Conservation (phyloP, 164 flowering plant genomes). For the Berberis thunbergii region DNA sequence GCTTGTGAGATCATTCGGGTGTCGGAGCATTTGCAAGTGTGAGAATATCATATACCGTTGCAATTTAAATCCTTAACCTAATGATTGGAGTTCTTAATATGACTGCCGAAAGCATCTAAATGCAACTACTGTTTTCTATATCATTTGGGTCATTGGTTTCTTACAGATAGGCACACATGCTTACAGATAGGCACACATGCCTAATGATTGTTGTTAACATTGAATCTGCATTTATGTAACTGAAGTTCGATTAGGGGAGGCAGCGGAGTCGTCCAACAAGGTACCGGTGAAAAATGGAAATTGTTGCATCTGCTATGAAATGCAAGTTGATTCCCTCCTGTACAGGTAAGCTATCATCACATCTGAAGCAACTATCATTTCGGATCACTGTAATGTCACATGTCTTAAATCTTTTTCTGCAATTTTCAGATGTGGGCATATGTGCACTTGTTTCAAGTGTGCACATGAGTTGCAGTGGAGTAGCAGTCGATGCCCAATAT, state of each 20-base stretch:
- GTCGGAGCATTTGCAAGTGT: too few relatives aligned
- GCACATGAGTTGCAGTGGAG: slow-evolving; percentile 77
- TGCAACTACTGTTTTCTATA: too few relatives aligned
- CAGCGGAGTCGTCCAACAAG: slow-evolving; percentile 10
- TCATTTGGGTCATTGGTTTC: too few relatives aligned
- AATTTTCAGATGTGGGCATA: slow-evolving; percentile 80
- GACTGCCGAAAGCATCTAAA: too few relatives aligned
- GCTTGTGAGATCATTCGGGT: too few relatives aligned
- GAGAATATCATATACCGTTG: too few relatives aligned
- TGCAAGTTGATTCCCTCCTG: slow-evolving; percentile 64
- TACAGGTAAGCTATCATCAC: slow-evolving; percentile 44
- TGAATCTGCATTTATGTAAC: background rate
- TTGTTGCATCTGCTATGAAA: slow-evolving; percentile 67
- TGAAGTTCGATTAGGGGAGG: slow-evolving; percentile 20
- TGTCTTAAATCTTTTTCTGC: background rate
- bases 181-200: too few relatives aligned
- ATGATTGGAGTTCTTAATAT: too few relatives aligned
- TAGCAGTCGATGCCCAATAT: slow-evolving; percentile 71
- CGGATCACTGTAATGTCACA: background rate
- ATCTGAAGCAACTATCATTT: too few relatives aligned
- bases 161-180: too few relatives aligned
- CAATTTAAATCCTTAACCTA: too few relatives aligned
- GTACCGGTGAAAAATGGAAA: slow-evolving; percentile 27
- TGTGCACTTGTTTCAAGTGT: slow-evolving; percentile 93
- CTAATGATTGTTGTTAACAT: background rate